Evolutionary conservation across 768 basidiomycete genomes (phyloP).

Genomic region (Leccinum rimulosum): DNA sequence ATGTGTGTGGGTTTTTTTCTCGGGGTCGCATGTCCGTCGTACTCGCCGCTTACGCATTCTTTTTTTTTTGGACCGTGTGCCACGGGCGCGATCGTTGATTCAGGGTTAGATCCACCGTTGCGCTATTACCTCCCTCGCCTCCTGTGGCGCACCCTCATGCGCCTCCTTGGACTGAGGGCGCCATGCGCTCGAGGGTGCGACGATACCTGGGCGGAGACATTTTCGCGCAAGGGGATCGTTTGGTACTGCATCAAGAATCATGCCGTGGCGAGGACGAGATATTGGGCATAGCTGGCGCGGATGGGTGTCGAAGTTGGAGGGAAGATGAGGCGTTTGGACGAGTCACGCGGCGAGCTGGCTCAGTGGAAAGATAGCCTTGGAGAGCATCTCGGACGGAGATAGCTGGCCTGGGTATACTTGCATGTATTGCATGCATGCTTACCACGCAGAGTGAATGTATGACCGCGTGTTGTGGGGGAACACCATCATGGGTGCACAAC

Average conservation of each 20-base stretch:
- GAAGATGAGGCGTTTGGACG: constrained; percentile 49
- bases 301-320: constrained; percentile 29
- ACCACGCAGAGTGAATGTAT: neutral
- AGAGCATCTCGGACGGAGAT: constrained; percentile 4
- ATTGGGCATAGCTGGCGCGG: constrained; percentile 14
- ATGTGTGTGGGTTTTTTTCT: constrained; percentile 36
- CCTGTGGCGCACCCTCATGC: constrained; percentile 49
- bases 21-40: neutral
- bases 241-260: constrained; percentile 49
- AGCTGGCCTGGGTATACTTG: neutral
- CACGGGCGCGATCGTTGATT: neutral
- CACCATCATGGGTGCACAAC: too few species aligned
- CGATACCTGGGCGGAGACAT: constrained; percentile 39
- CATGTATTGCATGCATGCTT: neutral
- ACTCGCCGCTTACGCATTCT: neutral
- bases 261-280: constrained; percentile 14
- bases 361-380: constrained; percentile 36
- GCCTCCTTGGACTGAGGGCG: constrained; percentile 34
- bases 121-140: constrained; percentile 59
- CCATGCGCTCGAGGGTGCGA: constrained; percentile 51
- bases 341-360: constrained; percentile 45
- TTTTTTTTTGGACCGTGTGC: neutral
- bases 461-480: neutral
- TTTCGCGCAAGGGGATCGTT: constrained; percentile 50
- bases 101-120: constrained; percentile 71